A percentile compares a stretch with the other conserved stretches of the same genome.
These are phyloP conservation scores for Sinapis alba DNA, from an alignment of 441 rosid genomes.

Conservation along the genomic window DNA sequence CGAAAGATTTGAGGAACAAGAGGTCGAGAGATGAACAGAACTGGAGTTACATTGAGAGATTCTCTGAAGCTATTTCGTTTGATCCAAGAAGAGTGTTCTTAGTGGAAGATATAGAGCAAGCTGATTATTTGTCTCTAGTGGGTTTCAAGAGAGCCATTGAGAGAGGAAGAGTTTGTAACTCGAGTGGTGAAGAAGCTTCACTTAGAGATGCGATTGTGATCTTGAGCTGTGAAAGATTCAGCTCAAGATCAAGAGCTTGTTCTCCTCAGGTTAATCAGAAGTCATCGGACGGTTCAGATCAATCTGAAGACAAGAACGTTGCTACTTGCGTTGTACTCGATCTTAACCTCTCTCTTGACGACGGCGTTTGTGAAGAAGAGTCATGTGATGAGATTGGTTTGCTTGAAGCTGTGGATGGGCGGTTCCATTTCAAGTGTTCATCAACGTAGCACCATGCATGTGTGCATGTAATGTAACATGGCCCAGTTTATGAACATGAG, in stretches of 20 bases:
- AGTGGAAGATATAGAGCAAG: slow-evolving; percentile 64
- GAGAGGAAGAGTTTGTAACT: slow-evolving; percentile 50
- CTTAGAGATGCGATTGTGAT: slow-evolving; percentile 60
- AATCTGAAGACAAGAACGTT: slow-evolving; percentile 43
- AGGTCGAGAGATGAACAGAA: slow-evolving; percentile 54
- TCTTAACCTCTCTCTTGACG: slow-evolving; percentile 59
- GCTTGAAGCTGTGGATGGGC: slow-evolving; percentile 59
- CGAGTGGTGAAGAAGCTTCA: slow-evolving; percentile 46
- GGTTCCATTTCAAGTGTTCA: slow-evolving; percentile 46
- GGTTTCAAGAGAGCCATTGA: slow-evolving; percentile 79
- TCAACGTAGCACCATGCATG: slow-evolving; percentile 20
- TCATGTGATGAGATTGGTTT: slow-evolving; percentile 54
- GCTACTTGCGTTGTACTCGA: slow-evolving; percentile 54
- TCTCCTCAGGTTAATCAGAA: slow-evolving; percentile 45
- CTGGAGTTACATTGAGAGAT: slow-evolving; percentile 54
- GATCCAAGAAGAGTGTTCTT: slow-evolving; percentile 67
- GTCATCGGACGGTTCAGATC: slow-evolving; percentile 38
- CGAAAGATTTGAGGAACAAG: slow-evolving; percentile 54
- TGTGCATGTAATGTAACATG: slow-evolving; percentile 26
- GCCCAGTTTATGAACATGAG: slow-evolving; percentile 23
- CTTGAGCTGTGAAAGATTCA: slow-evolving; percentile 66
- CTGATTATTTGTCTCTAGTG: slow-evolving; percentile 53
- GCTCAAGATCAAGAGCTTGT: slow-evolving; percentile 70
- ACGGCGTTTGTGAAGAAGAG: slow-evolving; percentile 41
- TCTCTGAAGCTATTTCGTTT: slow-evolving; percentile 49